Evolutionary conservation across 352 stramenopile species (phyloP).

Genomic region (Paralagenidium karlingii): DNA sequence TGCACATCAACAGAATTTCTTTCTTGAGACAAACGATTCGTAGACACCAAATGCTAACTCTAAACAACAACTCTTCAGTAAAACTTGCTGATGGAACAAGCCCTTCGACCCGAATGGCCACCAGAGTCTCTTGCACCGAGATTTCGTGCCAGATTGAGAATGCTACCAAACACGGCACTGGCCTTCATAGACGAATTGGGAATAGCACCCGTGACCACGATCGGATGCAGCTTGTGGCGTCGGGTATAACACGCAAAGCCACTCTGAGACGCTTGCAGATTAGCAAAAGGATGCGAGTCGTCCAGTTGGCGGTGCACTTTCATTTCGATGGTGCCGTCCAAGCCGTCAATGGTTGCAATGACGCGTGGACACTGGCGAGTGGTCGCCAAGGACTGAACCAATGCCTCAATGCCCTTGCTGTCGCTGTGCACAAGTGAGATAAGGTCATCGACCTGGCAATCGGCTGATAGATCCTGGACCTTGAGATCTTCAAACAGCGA

Average conservation of each 20-base stretch:
- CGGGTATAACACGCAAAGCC: constrained; percentile 71
- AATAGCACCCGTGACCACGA: constrained; percentile 73
- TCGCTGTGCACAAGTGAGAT: neutral
- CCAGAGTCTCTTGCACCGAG: constrained; percentile 50
- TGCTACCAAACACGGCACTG: constrained; percentile 64
- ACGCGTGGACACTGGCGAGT: constrained; percentile 31
- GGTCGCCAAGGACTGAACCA: neutral
- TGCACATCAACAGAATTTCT: no score
- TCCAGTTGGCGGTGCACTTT: constrained; percentile 23
- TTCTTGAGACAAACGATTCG: no score
- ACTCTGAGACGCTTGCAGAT: constrained; percentile 51
- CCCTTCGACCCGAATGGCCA: no score
- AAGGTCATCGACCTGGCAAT: neutral
- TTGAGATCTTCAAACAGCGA: no score
- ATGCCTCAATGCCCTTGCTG: neutral
- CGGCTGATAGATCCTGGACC: neutral
- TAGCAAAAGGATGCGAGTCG: constrained; percentile 33
- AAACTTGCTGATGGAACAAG: no score
- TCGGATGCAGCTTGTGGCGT: constrained; percentile 53
- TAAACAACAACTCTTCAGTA: no score
- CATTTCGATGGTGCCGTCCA: constrained; percentile 30
- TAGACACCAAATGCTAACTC: no score
- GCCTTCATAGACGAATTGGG: constrained; percentile 62
- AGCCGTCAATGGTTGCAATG: constrained; percentile 37
- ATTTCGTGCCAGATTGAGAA: constrained; percentile 55